Base-by-base conservation (phyloP, 495 filamentous ascomycete species). In the Xylaria scruposa region DNA sequence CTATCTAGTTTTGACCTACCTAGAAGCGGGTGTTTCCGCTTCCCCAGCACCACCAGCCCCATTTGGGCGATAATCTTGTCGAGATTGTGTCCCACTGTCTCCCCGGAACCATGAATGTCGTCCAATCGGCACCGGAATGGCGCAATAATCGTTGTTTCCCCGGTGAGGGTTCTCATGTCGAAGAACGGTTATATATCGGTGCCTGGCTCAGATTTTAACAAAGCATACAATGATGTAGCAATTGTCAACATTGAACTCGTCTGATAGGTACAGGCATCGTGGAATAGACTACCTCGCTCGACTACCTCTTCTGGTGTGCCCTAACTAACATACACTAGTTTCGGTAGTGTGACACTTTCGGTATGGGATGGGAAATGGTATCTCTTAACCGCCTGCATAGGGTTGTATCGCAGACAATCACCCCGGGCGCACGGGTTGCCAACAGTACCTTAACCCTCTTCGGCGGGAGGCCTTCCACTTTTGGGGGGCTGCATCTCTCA, bases 1-100 rank as follows among this genome's bases (percentile, higher is more conserved):
- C 36, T 38, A 8, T 8, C 36, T 8, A 53, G 21, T 26, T 26
- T 26, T 15, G 19, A 17, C 33, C 5, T 33, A 59, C 19, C 24
- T 21, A 12, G 38, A 10, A 63, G 7, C 60, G 60, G 60, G 21
- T 63, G 36, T 63, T 38, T 44, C 60, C 60, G 60, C 60, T 42
- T 60, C 38, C 60, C 38, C 38, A 13, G 36, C 3, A 13, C 36
- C 36, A 17, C 60, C 21, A 63, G 44, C 24, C 36, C 60, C 13
- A 63, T 60, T 38, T 44, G 21, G 38, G 60, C 13, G 10, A 24
- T 9, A 17, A 40, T 26, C 13, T 40, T 12, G n/a, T 46, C 26
- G 17, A 19, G 29, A 13, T 24, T 15, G 21, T 63, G 60, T 46
- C 38, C 36, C 60, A 63, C 38, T 63, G n/a, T 36, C 40, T 24